These are phyloP conservation scores for Exophiala phaeomuriformis DNA, from an alignment of 2,329 filamentous ascomycete genomes.

Conservation along the genomic window DNA sequence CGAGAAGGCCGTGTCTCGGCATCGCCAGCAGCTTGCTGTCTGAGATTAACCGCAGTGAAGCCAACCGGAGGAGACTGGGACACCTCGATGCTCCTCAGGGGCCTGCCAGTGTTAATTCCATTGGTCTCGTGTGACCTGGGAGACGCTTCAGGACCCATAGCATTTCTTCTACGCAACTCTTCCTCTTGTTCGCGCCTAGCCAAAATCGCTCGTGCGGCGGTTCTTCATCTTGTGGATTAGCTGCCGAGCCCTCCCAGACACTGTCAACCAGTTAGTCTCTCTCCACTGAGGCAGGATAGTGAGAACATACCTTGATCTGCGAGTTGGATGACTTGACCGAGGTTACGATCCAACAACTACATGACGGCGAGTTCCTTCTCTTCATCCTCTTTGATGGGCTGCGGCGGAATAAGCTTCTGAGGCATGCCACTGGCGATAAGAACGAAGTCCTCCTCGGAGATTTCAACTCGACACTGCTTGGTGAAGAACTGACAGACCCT, in stretches of 20 bases:
- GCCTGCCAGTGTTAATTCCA: constrained; percentile 25
- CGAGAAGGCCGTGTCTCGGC: constrained; percentile 1
- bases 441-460: constrained; percentile 79
- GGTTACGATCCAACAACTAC: constrained; percentile 72
- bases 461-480: constrained; percentile 74
- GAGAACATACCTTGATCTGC: constrained; percentile 60
- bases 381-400: constrained; percentile 79
- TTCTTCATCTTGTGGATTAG: constrained; percentile 74
- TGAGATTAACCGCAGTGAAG: constrained; percentile 54
- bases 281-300: not conserved
- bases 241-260: constrained; percentile 64
- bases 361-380: constrained; percentile 75
- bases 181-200: constrained; percentile 51
- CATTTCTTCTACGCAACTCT: constrained; percentile 25
- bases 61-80: constrained; percentile 44
- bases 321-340: constrained; percentile 68
- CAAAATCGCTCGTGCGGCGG: constrained; percentile 64
- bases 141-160: constrained; percentile 15
- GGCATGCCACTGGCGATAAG: constrained; percentile 75
- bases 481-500: constrained; percentile 74
- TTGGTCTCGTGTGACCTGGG: constrained; percentile 27
- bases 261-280: constrained; percentile 32
- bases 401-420: constrained; percentile 71
- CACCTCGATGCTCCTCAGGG: constrained; percentile 26
- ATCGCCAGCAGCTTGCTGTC: constrained; percentile 32